These are phyloP conservation scores for Physcomitrellopsis africana DNA, from an alignment of 225 moss, liverwort and hornwort genomes.

Conservation along the genomic window DNA sequence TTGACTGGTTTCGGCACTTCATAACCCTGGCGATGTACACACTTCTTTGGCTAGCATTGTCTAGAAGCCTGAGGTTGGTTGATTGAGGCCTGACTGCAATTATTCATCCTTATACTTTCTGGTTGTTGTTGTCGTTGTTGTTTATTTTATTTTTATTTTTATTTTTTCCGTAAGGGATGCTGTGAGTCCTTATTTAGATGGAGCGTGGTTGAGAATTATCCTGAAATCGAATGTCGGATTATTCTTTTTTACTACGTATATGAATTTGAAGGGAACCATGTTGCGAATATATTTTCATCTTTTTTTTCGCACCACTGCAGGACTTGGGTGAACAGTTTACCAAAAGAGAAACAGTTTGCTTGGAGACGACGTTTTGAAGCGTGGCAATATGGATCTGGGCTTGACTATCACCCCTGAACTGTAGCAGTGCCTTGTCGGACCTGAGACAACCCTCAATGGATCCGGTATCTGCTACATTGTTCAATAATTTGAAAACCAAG, in stretches of 20 bases:
- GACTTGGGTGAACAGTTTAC: slow-evolving; percentile 63
- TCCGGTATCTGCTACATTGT: not conserved
- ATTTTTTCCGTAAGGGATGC: too few species aligned
- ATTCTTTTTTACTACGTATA: too few species aligned
- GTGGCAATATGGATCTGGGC: slow-evolving; percentile 89
- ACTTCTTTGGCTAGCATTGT: slow-evolving; percentile 46
- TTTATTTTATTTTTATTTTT: too few species aligned
- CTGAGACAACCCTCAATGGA: slow-evolving; percentile 14
- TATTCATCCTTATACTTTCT: not conserved
- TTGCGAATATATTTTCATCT: too few species aligned
- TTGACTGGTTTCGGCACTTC: slow-evolving; percentile 62
- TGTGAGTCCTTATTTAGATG: too few species aligned
- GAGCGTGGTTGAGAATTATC: too few species aligned
- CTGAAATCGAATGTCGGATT: too few species aligned
- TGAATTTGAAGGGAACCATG: too few species aligned
- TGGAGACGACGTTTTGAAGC: slow-evolving; percentile 92
- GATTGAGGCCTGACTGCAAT: not conserved
- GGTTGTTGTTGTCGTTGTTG: not conserved
- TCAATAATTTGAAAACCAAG: slow-evolving; percentile 7
- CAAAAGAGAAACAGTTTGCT: slow-evolving; percentile 60
- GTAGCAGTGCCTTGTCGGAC: not conserved
- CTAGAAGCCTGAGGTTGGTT: slow-evolving; percentile 45
- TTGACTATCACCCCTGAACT: slow-evolving; percentile 63
- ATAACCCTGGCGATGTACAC: slow-evolving; percentile 50
- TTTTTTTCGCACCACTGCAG: slow-evolving; percentile 29